Evolutionary conservation across 495 filamentous ascomycete genomes (phyloP).

Genomic region (Ascodesmis nigricans): DNA sequence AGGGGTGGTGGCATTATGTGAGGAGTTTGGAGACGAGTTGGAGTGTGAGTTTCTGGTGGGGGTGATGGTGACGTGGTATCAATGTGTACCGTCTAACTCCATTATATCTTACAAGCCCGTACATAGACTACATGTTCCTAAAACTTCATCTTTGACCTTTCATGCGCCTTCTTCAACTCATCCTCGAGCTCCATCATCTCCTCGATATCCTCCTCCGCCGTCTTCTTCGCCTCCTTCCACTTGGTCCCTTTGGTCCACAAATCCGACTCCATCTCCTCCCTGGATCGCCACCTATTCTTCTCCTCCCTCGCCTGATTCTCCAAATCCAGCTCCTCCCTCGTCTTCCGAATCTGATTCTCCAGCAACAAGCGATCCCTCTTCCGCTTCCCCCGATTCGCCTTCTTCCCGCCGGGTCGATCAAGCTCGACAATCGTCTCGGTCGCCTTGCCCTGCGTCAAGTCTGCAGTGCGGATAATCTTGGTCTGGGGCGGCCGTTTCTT

Average conservation of each 20-base stretch:
- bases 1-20: constrained; percentile 99
- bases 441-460: constrained; percentile 2
- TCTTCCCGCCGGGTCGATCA: constrained; percentile 11
- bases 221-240: neutral
- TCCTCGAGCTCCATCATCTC: no score
- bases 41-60: constrained; percentile 98
- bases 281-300: constrained; percentile 10
- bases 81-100: neutral
- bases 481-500: constrained; percentile 4
- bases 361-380: neutral
- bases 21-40: constrained; percentile 64
- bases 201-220: neutral
- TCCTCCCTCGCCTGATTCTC: constrained; percentile 23
- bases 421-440: constrained; percentile 15
- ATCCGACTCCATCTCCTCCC: neutral
- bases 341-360: neutral
- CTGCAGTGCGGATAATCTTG: constrained; percentile 16
- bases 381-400: constrained; percentile 17
- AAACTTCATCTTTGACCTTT: neutral
- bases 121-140: neutral
- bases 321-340: constrained; percentile 19
- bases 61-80: constrained; percentile 24
- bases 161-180: neutral
- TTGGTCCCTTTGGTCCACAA: constrained; percentile 6
- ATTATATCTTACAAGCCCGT: neutral